phyloP scores from a whole-genome alignment of 2,329 filamentous ascomycete genomes.

The Diaporthe ilicicola region DNA sequence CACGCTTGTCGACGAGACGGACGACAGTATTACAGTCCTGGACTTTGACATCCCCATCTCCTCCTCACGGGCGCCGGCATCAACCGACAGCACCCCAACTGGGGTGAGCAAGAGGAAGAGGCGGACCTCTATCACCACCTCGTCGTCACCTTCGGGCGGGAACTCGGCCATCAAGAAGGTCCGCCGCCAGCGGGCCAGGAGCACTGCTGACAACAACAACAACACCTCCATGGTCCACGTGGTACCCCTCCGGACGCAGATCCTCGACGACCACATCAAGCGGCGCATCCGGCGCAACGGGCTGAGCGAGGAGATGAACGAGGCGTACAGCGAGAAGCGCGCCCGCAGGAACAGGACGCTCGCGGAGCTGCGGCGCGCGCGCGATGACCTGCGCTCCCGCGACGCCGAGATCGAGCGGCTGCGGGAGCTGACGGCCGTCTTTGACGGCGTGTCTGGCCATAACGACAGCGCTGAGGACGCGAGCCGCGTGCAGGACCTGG shows the following conservation, averaged over 20 bases:
- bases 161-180: background rate
- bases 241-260: slow-evolving; percentile 57
- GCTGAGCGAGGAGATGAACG: slow-evolving; percentile 66
- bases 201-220: slow-evolving; percentile 32
- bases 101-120: slow-evolving; percentile 27
- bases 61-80: background rate
- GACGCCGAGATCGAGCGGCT: slow-evolving; percentile 63
- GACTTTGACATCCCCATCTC: slow-evolving; percentile 14
- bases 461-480: background rate
- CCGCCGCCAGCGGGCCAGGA: background rate
- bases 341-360: slow-evolving; percentile 48
- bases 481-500: slow-evolving; percentile 21
- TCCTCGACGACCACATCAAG: slow-evolving; percentile 65
- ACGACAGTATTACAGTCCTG: slow-evolving; percentile 13
- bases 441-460: background rate
- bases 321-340: slow-evolving; percentile 56
- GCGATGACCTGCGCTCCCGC: slow-evolving; percentile 55
- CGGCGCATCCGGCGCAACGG: slow-evolving; percentile 64
- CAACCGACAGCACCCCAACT: background rate
- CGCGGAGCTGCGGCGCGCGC: slow-evolving; percentile 59
- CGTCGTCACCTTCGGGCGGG: background rate
- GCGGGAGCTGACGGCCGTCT: slow-evolving; percentile 34
- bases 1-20: background rate
- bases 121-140: background rate
- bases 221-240: slow-evolving; percentile 51